These are phyloP conservation scores for Paracoccidioides brasiliensis DNA, from an alignment of 2,329 filamentous ascomycete species.

Conservation along the genomic window DNA sequence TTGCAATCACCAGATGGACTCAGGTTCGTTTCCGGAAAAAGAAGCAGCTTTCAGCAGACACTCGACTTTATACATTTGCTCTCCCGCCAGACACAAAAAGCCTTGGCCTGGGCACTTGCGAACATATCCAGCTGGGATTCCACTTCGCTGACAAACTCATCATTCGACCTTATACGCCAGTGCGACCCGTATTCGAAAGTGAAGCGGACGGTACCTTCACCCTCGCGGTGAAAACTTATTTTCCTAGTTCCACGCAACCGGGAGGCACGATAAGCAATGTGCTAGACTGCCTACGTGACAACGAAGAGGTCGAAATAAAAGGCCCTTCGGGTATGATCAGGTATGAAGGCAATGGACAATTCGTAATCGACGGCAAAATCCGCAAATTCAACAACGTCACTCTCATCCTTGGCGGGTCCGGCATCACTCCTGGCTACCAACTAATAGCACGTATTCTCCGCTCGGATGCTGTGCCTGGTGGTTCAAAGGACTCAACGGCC, in stretches of 20 bases:
- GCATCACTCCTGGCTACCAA: slow-evolving; percentile 41
- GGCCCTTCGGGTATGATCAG: slow-evolving; percentile 40
- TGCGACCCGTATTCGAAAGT: slow-evolving; percentile 23
- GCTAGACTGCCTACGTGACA: slow-evolving; percentile 37
- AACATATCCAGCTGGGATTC: slow-evolving; percentile 42
- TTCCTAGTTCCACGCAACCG: slow-evolving; percentile 34
- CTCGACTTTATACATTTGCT: slow-evolving; percentile 35
- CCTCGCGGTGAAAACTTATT: slow-evolving; percentile 41
- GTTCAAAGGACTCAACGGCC: slow-evolving; percentile 23
- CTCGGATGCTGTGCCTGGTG: slow-evolving; percentile 7
- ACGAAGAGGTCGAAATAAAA: slow-evolving; percentile 39
- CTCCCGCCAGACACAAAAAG: slow-evolving; percentile 29
- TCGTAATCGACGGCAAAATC: slow-evolving; percentile 33
- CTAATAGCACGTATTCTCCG: slow-evolving; percentile 34
- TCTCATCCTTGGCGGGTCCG: slow-evolving; percentile 39
- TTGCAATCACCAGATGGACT: slow-evolving; percentile 23
- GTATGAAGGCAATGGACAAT: slow-evolving; percentile 36
- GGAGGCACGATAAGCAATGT: slow-evolving; percentile 44
- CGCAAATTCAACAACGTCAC: slow-evolving; percentile 33
- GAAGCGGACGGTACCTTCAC: slow-evolving; percentile 34
- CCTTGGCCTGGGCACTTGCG: slow-evolving; percentile 38
- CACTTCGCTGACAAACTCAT: slow-evolving; percentile 41
- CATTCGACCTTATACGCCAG: slow-evolving; percentile 40
- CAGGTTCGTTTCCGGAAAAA: slow-evolving; percentile 31
- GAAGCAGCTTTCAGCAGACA: slow-evolving; percentile 32